Evolutionary conservation across 257 asterid species (phyloP).

Genomic region (Solanum raphanifolium): DNA sequence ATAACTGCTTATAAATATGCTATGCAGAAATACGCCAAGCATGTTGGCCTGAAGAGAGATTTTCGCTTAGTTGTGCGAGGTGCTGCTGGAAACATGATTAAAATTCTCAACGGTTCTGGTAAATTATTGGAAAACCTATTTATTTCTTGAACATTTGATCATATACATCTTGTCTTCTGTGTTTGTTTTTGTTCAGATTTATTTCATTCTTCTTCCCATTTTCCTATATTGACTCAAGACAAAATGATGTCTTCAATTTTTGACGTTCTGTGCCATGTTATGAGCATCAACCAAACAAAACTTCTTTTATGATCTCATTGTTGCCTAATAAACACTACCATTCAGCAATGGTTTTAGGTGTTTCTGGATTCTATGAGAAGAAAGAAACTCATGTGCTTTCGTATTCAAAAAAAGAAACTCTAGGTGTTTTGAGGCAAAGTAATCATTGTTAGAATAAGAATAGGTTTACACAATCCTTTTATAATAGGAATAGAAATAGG

Average conservation of each 20-base stretch:
- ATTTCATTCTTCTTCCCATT: background rate
- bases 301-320: background rate
- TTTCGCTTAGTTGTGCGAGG: conserved; percentile 97
- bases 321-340: background rate
- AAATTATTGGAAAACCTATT: background rate
- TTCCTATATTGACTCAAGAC: background rate
- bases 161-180: background rate
- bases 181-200: background rate
- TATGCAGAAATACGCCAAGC: conserved; percentile 75
- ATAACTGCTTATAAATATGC: background rate
- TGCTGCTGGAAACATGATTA: conserved; percentile 91
- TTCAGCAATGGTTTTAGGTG: background rate
- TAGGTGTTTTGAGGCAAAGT: background rate
- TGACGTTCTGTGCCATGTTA: background rate
- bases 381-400: background rate
- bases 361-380: background rate
- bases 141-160: background rate
- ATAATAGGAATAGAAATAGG: too few species aligned
- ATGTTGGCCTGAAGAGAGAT: conserved; percentile 93
- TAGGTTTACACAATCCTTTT: background rate
- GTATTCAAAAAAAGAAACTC: background rate
- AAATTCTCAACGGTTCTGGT: conserved; percentile 95
- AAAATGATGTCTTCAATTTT: background rate
- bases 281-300: background rate
- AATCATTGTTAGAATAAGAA: background rate